Evolutionary conservation across 805 yeast genomes (phyloP).

Genomic region (Yamadazyma sp.): DNA sequence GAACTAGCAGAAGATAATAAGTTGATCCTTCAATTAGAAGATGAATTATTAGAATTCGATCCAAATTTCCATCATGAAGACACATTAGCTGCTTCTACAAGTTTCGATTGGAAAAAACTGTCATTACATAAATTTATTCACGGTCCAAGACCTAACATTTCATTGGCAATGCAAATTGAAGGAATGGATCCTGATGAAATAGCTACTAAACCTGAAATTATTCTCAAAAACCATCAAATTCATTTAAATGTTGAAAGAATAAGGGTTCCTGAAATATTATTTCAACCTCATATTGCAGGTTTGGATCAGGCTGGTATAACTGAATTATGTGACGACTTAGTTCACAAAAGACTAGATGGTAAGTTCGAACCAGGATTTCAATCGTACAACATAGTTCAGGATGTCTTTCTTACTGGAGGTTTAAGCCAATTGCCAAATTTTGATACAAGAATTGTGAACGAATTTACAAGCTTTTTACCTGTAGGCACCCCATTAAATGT

Average conservation of each 20-base stretch:
- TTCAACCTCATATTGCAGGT: conserved; percentile 93
- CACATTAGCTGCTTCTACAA: conserved; percentile 66
- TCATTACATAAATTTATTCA: conserved; percentile 78
- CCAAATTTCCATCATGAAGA: conserved; percentile 85
- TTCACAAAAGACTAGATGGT: conserved; percentile 57
- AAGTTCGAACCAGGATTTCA: conserved; percentile 52
- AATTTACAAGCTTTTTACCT: conserved; percentile 71
- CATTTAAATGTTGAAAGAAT: conserved; percentile 89
- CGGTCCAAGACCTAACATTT: conserved; percentile 85
- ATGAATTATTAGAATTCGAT: conserved; percentile 74
- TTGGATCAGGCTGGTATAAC: conserved; percentile 92
- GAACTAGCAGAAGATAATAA: conserved; percentile 72
- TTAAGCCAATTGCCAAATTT: conserved; percentile 64
- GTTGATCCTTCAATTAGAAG: conserved; percentile 61
- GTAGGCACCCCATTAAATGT: conserved; percentile 59
- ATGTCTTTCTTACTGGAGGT: conserved; percentile 88
- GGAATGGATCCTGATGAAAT: conserved; percentile 41
- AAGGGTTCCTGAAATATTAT: conserved; percentile 85
- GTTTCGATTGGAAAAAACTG: conserved; percentile 79
- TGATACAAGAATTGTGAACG: conserved; percentile 62
- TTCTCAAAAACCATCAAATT: conserved; percentile 85
- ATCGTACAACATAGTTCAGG: conserved; percentile 49
- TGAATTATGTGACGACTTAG: conserved; percentile 68
- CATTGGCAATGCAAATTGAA: conserved; percentile 43
- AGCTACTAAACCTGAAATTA: conserved; percentile 55